Evolutionary conservation across 2,329 filamentous ascomycete genomes (phyloP), one percentile per base, ranked within the genome.

Genomic region (Trichoderma guizhouense): DNA sequence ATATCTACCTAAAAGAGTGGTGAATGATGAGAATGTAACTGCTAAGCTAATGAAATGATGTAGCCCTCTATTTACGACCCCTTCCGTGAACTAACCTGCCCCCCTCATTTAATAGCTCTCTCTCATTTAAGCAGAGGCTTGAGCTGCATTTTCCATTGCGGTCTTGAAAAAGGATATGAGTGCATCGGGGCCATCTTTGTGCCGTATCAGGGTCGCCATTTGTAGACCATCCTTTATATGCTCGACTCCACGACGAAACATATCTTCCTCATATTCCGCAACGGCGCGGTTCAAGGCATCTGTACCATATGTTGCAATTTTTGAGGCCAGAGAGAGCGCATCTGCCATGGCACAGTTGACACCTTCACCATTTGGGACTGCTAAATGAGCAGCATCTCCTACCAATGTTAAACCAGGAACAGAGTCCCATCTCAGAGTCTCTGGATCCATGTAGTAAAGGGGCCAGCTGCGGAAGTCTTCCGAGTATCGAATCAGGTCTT

Each of bases 291-390:
- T 53, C n/a, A 71, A 43, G 3, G 32, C 51, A 21, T 71, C 51
- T 18, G n/a, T 21, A 3, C 62, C 69, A 47, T 71, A 34, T 43
- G 47, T n/a, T 26, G 47, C 51, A 58, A 71, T 60, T 21, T 68
- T 43, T 11, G 30, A 34, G 53, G 39, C 53, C n/a, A 67, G 32
- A 18, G 43, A 32, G 36, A 65, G 64, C 7, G 69, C 61, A 43
- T 66, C 61, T 15, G 51, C 26, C 69, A 71, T 71, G 6, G 69
- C 61, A 28, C 62, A 67, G 26, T 71, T 71, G 8, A 71, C 69
- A 24, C 69, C 69, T 47, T 71, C 69, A 7, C 69, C 69, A 28
- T 67, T 66, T 6, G 69, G 69, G 9, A 24, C 30, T 28, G 69
- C 61, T 2, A 71, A 7, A 30, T 71, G 69, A 9, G 62, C 69